Base-by-base conservation (phyloP, 148 eudicot genomes). In the Amaranthus cruentus region DNA sequence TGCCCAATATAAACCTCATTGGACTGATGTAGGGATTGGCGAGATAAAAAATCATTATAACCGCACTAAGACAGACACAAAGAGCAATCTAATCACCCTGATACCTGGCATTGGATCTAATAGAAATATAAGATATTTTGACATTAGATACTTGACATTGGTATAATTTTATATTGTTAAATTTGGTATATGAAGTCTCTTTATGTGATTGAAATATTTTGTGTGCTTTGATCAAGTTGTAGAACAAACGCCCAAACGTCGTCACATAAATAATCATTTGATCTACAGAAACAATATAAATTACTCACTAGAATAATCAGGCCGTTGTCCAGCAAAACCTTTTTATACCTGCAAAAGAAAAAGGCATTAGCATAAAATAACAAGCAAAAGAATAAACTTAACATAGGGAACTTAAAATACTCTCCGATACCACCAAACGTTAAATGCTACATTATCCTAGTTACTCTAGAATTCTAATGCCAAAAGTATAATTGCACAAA, bases 271-370 rank as follows among this genome's bases (percentile, higher is more conserved):
- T 43, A 71, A 38, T 58, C 54, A 70, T 55, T 62, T 62, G 47
- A 62, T 15, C 52, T 53, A 50, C 52, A 28, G 9, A 10, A 58
- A 55, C 6, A 50, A n/a, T n/a, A 69, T 51, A 51, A 69, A 44
- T 18, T 69, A 76, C 78, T 76, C 73, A 76, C 78, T 15, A 76
- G 97, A 71, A 94, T 87, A 60, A 88, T 86, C 59, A 94, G 84
- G 73, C 97, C 98, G 77, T 91, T 94, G 86, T 94, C 96, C 82
- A 94, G 87, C 80, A 88, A 60, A 71, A 88, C 98, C 84, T 87
- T 91, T 83, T 94, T 94, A 62, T 85, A 85, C 83, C 98, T 91
- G 89, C 50, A 71, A 47, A 72, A 46, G 70, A 69, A 62, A 21
- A 73, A 68, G 68, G 6, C 14, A 47, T 43, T 18, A n/a, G 59